Evolutionary conservation across 768 basidiomycete species (phyloP), one percentile per base, ranked within the genome.

Genomic region (Rhodocollybia butyracea): DNA sequence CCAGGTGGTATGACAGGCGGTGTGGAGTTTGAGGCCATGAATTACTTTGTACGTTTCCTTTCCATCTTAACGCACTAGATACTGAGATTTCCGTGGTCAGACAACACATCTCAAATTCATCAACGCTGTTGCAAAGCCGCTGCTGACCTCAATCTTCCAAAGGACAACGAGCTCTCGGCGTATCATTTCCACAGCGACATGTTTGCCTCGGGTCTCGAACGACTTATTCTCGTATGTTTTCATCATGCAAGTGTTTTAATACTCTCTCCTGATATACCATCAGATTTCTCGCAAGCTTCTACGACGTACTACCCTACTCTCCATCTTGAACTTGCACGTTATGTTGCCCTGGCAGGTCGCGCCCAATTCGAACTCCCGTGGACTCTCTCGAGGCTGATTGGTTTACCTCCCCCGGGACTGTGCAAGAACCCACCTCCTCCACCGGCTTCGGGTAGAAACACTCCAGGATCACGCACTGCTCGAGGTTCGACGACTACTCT

Each of bases 1-100:
- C 97, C 97, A 2, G 93, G 94, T 5, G 96, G 97, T 15, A 98
- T 98, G 86, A 98, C 97, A 0, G 97, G 96, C 5, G 97, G 97
- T 5, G 97, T 99, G 12, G 97, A 99, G 66, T 95, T 88, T 65
- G 97, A 99, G 72, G 96, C 96, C 3, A 96, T 98, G 86, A 81
- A 82, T 15, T 98, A 98, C 70, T 84, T 95, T 64, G 96, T 98
- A 63, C 60, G 91, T 75, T n/a, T 52, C 46, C 13, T 31, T 57
- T 52, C 51, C 36, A 27, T 30, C 42, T 51, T 10, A 22, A 31
- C 12, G 21, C 21, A 34, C 3, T 22, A 31, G 15, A 19, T 55
- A 27, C 39, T 53, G 30, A 39, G 34, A 39, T 34, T 17, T 32
- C 29, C 36, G 41, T 19, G 50, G 31, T 5, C 60, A 98, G 95